Base-by-base conservation (phyloP, 345 rosid species). In the Brassica incana region DNA sequence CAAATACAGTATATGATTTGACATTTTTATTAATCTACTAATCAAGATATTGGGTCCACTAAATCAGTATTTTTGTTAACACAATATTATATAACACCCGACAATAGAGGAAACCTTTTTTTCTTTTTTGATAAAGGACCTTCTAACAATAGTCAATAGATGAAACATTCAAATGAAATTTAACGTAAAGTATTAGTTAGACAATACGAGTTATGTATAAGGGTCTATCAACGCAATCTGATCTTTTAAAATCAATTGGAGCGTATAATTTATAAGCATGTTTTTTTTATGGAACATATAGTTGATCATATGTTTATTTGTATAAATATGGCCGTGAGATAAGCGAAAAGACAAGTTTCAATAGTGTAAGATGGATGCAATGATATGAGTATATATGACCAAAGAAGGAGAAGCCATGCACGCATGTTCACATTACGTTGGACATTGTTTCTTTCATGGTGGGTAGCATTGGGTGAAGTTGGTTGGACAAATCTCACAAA, bases 391-490 rank as follows among this genome's bases (percentile, higher is more conserved):
- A 27, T 43, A 27, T 27, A 27, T 11, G 45, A 50, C 15, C 29
- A 73, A 72, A 18, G 14, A 73, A 52, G 60, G 29, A 69, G 63
- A 71, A 56, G 73, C 63, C 69, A 65, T 81, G 80, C 64, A 76
- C 64, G 83, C 81, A 69, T 77, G 82, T 84, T 88, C 72, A 64
- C 73, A 80, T 79, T 61, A 60, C 62, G 77, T 79, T 71, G 73
- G 81, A 73, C 81, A 72, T 58, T 80, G 80, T 76, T 81, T 82
- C 82, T 69, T 75, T 82, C 82, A 72, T 75, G 92, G 94, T 89
- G 82, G 98, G 90, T 94, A 85, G 91, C 86, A 88, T 88, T 90
- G 91, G 98, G 90, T 94, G 93, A 88, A 90, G 93, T 97, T 94
- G 89, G 98, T 90, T 92, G 97, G 95, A 59, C 86, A 75, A 59